Base-by-base conservation (phyloP, 768 basidiomycete genomes). In the Lepiota venenata region DNA sequence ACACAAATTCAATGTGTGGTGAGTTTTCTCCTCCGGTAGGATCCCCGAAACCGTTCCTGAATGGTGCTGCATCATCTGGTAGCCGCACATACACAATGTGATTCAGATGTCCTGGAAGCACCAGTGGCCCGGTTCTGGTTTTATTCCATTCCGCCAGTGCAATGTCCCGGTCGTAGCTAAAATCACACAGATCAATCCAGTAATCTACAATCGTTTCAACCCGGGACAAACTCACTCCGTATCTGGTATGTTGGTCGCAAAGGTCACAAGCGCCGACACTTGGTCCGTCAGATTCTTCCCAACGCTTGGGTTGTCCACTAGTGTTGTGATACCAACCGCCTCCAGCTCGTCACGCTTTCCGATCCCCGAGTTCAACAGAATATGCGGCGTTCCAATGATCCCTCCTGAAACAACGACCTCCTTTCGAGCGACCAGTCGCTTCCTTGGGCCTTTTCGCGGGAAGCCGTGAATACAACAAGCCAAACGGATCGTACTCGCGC, bases 351-450 rank as follows among this genome's bases (percentile, higher is more conserved):
- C 39, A 16, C 54, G 49, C 32, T 57, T 42, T 12, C 67, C 67
- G 50, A 68, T 67, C 42, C 65, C 65, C 14, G 65, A 66, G 10
- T 57, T 50, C 40, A 66, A 44, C 11, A 66, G 43, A 14, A 69
- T 54, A 4, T 63, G 58, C 0, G 69, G 64, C 1, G 67, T 66
- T 6, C 64, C 66, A 47, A 69, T 61, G 15, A 62, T 60, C 9
- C 71, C 71, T 14, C 69, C 69, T 7, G 69, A 64, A 2, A 71
- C 52, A 29, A 72, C 65, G 22, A 72, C 61, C 40, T 71, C 70
- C 36, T 66, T 68, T 0, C 47, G 58, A 1, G 69, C 69, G 2
- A 56, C 62, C 8, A 66, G 29, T n/a, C 12, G 20, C 15, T 14
- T 51, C 2, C 20, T 55, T 20, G 32, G 12, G n/a, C 50, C 50